phyloP scores from a whole-genome alignment of 768 basidiomycete species.

The Ramaria rubella region DNA sequence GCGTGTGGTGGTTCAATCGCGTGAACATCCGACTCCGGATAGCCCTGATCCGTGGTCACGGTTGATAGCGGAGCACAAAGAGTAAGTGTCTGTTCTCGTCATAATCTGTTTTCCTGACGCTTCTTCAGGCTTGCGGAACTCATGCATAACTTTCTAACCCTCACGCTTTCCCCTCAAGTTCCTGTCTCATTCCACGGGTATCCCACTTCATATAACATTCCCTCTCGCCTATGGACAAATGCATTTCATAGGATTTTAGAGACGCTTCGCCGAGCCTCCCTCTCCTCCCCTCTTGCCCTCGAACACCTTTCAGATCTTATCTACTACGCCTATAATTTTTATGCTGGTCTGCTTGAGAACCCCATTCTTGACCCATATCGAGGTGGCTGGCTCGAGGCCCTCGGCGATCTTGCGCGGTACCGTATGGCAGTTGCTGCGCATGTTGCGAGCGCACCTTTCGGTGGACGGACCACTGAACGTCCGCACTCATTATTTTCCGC shows the following conservation, averaged over 20 bases:
- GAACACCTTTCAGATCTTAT: conserved; percentile 94
- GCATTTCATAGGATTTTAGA: conserved; percentile 89
- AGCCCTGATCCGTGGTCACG: conserved; percentile 62
- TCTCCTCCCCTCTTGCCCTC: conserved; percentile 58
- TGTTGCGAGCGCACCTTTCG: conserved; percentile 49
- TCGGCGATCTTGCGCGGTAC: conserved; percentile 93
- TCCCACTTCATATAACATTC: conserved; percentile 92
- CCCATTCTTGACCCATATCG: conserved; percentile 62
- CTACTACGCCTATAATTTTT: conserved; percentile 92
- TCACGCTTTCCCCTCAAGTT: conserved; percentile 79
- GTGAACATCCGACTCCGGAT: conserved; percentile 20
- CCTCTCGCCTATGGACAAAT: conserved; percentile 86
- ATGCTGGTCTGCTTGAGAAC: conserved; percentile 85
- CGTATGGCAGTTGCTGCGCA: conserved; percentile 88
- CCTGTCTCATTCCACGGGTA: conserved; percentile 86
- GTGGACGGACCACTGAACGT: conserved; percentile 18
- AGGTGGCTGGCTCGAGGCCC: conserved; percentile 88
- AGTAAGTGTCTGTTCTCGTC: conserved; percentile 41
- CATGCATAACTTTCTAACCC: conserved; percentile 80
- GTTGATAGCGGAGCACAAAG: conserved; percentile 73
- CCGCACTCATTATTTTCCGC: conserved; percentile 17
- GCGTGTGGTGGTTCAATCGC: conserved; percentile 27
- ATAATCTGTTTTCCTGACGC: conserved; percentile 16
- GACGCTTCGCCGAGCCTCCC: conserved; percentile 78
- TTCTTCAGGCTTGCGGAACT: conserved; percentile 74